phyloP scores from a whole-genome alignment of 2,329 filamentous ascomycete species.

The Sporothrix brunneoviolacea region DNA sequence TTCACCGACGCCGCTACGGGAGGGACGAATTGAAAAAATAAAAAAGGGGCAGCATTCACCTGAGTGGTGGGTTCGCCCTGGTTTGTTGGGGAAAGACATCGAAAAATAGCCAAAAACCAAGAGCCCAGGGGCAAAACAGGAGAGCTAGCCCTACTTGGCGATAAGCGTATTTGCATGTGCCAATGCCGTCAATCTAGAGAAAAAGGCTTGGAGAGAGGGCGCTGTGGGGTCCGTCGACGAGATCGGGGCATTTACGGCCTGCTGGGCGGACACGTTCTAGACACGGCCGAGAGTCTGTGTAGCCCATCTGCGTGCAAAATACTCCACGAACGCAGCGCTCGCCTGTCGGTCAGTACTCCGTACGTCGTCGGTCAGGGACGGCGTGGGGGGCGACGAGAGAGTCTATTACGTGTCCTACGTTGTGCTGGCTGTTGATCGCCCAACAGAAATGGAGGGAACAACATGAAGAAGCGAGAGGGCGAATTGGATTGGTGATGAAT shows the following conservation, averaged over 20 bases:
- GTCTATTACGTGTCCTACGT: too few species aligned
- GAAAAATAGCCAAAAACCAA: neutral
- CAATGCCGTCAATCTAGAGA: too few species aligned
- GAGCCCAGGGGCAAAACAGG: neutral
- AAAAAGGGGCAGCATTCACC: conserved; percentile 6
- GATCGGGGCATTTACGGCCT: neutral
- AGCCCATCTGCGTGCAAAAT: too few species aligned
- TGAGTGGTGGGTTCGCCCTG: neutral
- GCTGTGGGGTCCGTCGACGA: neutral
- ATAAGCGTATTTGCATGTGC: neutral
- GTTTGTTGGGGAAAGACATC: neutral
- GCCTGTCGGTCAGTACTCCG: too few species aligned
- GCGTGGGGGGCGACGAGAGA: too few species aligned
- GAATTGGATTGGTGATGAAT: too few species aligned
- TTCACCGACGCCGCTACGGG: too few species aligned
- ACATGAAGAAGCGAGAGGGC: too few species aligned
- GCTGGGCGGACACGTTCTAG: neutral
- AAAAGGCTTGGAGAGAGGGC: too few species aligned
- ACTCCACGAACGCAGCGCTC: too few species aligned
- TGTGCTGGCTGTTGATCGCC: too few species aligned
- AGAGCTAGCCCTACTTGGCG: neutral
- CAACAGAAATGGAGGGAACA: too few species aligned
- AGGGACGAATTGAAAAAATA: neutral
- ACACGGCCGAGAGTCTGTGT: conserved; percentile 1
- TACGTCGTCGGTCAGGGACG: conserved; percentile 2